phyloP scores from a whole-genome alignment of 73 alveolate genomes.

The Paramecium caudatum region DNA sequence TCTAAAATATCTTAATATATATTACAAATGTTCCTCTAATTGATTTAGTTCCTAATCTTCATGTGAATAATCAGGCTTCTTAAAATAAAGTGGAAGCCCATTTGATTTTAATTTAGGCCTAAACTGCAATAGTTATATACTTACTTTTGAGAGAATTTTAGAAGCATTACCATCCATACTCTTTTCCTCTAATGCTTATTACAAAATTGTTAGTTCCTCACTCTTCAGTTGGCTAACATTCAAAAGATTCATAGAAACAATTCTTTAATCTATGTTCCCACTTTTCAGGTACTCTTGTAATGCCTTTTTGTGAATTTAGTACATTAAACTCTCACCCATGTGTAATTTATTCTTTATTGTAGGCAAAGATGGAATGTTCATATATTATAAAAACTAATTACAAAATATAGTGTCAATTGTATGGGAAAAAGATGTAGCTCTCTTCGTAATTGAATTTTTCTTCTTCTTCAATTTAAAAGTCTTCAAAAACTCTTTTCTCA shows the following conservation, averaged over 20 bases:
- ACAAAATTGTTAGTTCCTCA: slow-evolving; percentile 5
- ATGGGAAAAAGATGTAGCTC: neutral
- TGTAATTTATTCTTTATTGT: neutral
- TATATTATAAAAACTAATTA: too few species aligned
- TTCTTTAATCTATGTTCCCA: slow-evolving; percentile 28
- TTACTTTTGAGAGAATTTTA: slow-evolving; percentile 13
- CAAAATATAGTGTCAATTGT: too few species aligned
- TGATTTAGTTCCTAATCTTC: slow-evolving; percentile 41
- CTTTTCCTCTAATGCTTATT: neutral
- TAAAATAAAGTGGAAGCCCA: neutral
- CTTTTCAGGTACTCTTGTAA: neutral
- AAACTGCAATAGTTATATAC: neutral
- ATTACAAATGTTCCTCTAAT: slow-evolving; percentile 40
- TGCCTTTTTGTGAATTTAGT: slow-evolving; percentile 42
- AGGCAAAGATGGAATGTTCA: neutral
- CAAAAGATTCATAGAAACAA: slow-evolving; percentile 42
- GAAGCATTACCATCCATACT: slow-evolving; percentile 22
- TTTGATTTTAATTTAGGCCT: neutral
- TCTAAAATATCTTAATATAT: neutral
- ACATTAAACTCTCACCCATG: slow-evolving; percentile 16
- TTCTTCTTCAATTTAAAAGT: neutral
- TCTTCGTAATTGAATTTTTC: neutral
- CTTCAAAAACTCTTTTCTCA: neutral
- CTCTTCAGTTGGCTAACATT: slow-evolving; percentile 22
- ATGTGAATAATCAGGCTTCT: slow-evolving; percentile 5